phyloP scores from a whole-genome alignment of 441 rosid genomes.

The Eutrema salsugineum region DNA sequence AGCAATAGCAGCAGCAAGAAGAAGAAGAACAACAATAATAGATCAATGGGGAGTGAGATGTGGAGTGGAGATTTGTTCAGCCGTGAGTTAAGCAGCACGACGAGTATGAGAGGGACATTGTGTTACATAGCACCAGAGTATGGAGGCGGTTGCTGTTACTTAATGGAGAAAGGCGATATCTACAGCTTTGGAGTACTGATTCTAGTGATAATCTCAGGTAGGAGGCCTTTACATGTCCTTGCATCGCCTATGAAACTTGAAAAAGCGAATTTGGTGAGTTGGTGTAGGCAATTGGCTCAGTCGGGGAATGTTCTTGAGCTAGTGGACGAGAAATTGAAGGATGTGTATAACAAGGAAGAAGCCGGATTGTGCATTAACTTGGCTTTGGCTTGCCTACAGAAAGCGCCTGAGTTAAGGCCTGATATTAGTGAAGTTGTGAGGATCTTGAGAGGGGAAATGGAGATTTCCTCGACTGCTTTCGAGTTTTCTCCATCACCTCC shows the following conservation, averaged over 20 bases:
- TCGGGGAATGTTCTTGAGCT: conserved; percentile 77
- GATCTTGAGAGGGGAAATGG: conserved; percentile 86
- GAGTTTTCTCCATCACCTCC: conserved; percentile 97
- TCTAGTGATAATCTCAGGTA: conserved; percentile 85
- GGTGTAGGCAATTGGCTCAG: conserved; percentile 94
- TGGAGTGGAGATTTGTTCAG: conserved; percentile 95
- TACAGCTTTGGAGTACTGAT: conserved; percentile 93
- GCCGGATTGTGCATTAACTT: conserved; percentile 81
- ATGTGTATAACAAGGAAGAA: conserved; percentile 64
- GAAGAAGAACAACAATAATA: conserved; percentile 32
- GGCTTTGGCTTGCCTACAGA: conserved; percentile 82
- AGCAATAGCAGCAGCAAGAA: conserved; percentile 36
- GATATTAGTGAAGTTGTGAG: conserved; percentile 72
- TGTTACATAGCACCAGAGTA: conserved; percentile 95
- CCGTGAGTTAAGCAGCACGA: conserved; percentile 95
- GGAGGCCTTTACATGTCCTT: conserved; percentile 92
- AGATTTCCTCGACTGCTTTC: conserved; percentile 52
- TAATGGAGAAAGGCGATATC: conserved; percentile 94
- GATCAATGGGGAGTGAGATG: conserved; percentile 73
- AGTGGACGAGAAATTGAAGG: conserved; percentile 84
- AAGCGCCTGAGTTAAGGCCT: conserved; percentile 78
- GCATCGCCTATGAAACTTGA: conserved; percentile 95
- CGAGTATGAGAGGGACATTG: conserved; percentile 96
- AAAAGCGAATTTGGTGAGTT: conserved; percentile 86
- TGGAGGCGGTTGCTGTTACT: conserved; percentile 76